phyloP scores from a whole-genome alignment of 192 early-diverging fungal genomes.

The Phycomyces nitens region DNA sequence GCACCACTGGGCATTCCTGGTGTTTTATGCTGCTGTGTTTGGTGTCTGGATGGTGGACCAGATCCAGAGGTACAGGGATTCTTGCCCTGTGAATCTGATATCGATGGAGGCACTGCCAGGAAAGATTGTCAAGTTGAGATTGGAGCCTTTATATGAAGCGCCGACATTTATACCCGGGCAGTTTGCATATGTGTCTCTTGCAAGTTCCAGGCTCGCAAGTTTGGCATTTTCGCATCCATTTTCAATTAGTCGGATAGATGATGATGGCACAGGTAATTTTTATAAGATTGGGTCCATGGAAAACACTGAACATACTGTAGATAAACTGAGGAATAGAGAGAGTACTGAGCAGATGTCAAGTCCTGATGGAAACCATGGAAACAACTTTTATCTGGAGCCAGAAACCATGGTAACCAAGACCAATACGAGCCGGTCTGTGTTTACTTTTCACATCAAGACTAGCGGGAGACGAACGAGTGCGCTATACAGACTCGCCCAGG shows the following conservation, averaged over 20 bases:
- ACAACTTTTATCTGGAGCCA: background rate
- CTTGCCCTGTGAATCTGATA: background rate
- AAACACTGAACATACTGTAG: too few species aligned
- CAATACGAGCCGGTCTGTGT: background rate
- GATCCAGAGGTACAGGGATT: background rate
- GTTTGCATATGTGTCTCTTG: constrained; percentile 15
- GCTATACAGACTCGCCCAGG: constrained; percentile 4
- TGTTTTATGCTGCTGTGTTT: constrained; percentile 16
- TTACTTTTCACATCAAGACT: constrained; percentile 22
- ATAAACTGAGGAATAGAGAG: too few species aligned
- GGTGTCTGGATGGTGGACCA: constrained; percentile 16
- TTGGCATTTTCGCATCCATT: constrained; percentile 16
- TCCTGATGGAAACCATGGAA: background rate
- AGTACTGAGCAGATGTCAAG: background rate
- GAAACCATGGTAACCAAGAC: background rate
- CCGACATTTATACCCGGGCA: constrained; percentile 7
- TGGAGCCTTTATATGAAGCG: background rate
- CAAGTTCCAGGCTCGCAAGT: background rate
- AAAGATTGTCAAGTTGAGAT: background rate
- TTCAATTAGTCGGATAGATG: constrained; percentile 23
- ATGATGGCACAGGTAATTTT: too few species aligned
- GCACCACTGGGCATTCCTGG: constrained; percentile 16
- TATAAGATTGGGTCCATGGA: too few species aligned
- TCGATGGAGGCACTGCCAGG: constrained; percentile 2
- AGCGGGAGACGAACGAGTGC: constrained; percentile 7